Base-by-base conservation (phyloP, 2,329 filamentous ascomycete genomes). In the Colletotrichum incanum region DNA sequence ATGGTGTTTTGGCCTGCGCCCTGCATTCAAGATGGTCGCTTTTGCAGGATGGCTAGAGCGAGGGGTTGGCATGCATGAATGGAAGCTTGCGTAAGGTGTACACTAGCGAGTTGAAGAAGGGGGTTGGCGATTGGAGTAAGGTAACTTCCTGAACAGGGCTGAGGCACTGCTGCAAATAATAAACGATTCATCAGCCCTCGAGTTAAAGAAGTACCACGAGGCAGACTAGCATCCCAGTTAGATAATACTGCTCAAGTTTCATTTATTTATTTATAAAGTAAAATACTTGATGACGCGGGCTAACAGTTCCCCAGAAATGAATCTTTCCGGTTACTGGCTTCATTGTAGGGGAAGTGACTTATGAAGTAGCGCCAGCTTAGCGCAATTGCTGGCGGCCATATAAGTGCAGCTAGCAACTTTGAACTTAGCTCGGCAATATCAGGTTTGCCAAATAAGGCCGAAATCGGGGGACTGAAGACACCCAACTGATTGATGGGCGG, bases 11-110 rank as follows among this genome's bases (percentile, higher is more conserved):
- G 5, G 20, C 49, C n/a, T 37, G 11, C 26, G 12, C n/a, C 7
- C 12, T 37, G 37, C 2, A 16, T 59, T 45, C 61, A 8, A 43
- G 41, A 55, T 34, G 23, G 45, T 31, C 20, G 37, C 18, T 23
- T 41, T 52, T 45, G 37, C 39, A 59, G 34, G 31, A 58, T 43
- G 20, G 45, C 65, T 52, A 16, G 60, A 54, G 66, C 56, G 43
- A 45, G 54, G 59, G 67, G 67, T 41, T 66, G 63, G 63, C 41
- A 28, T 47, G 28, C 41, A 49, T 37, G 45, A 9, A 7, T 18
- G 16, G n/a, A 26, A n/a, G n/a, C 54, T 39, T 14, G 54, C 34
- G 34, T 16, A n/a, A 23, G 34, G 34, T 14, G 54, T 26, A 58
- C 5, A 39, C 2, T 37, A 39, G 20, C 20, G n/a, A 16, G 20